Percentiles rank a stretch among this genome's conserved stretches.
phyloP scores from a whole-genome alignment of 208 protist species.

The Leishmania tropica region DNA sequence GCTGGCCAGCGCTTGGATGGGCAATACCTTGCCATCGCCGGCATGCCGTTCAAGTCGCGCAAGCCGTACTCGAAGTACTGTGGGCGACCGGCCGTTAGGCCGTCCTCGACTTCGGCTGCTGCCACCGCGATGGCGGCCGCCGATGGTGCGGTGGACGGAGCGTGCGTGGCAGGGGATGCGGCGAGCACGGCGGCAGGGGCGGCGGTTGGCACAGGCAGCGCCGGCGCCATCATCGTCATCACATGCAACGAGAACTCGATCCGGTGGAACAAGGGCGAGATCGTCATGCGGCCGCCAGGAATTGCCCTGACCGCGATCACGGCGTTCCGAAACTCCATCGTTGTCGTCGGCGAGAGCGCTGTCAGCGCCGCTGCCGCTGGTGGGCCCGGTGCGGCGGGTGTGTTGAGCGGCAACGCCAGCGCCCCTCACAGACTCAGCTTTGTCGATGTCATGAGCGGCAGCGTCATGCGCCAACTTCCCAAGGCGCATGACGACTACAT shows the following conservation, averaged over 20 bases:
- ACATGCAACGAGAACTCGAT: constrained; percentile 58
- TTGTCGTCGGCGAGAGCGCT: constrained; percentile 62
- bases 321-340: constrained; percentile 56
- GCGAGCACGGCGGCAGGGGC: not conserved
- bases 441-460: constrained; percentile 37
- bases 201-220: constrained; percentile 1
- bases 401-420: not conserved
- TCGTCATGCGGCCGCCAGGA: constrained; percentile 50
- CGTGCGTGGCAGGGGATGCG: not conserved
- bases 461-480: constrained; percentile 45
- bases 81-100: not conserved
- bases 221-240: constrained; percentile 50
- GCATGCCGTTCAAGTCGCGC: constrained; percentile 43
- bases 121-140: constrained; percentile 7
- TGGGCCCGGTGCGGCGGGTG: not conserved
- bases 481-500: constrained; percentile 76
- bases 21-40: constrained; percentile 65
- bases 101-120: not conserved
- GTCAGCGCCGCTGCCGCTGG: not conserved
- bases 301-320: constrained; percentile 65
- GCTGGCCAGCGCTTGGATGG: constrained; percentile 46
- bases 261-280: constrained; percentile 61
- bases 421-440: constrained; percentile 28
- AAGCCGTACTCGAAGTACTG: constrained; percentile 32
- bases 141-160: constrained; percentile 4